Evolutionary conservation across 768 basidiomycete species (phyloP).

Genomic region (Cystoderma amianthinum): DNA sequence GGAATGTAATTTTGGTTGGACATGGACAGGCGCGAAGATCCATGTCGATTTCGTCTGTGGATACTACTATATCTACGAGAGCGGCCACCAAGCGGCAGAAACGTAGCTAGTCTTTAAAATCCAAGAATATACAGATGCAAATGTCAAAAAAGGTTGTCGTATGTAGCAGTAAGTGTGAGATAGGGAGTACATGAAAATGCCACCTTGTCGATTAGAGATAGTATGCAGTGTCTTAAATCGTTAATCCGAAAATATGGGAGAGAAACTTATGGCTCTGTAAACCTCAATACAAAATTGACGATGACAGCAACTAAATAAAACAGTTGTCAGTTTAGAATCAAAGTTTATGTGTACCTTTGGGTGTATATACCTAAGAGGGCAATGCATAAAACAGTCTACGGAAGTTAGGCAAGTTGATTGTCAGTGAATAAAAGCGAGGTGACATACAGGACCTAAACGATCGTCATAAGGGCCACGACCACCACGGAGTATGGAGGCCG

Average conservation of each 20-base stretch:
- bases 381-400: constrained; percentile 75
- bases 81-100: constrained; percentile 54
- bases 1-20: constrained; percentile 5
- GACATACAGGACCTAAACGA: constrained; percentile 85
- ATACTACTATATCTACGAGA: constrained; percentile 48
- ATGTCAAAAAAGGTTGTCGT: background rate
- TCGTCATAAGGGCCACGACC: constrained; percentile 97
- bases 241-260: background rate
- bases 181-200: background rate
- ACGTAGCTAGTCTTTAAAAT: constrained; percentile 27
- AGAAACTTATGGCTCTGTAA: constrained; percentile 36
- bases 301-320: constrained; percentile 62
- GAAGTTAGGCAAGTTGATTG: constrained; percentile 6
- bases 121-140: background rate
- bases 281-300: constrained; percentile 81
- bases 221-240: background rate
- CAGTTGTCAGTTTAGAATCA: constrained; percentile 1
- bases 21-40: constrained; percentile 48
- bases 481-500: constrained; percentile 83
- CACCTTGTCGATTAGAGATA: background rate
- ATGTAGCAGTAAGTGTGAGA: background rate
- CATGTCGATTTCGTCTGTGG: constrained; percentile 70
- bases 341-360: background rate
- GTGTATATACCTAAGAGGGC: constrained; percentile 62
- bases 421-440: constrained; percentile 7